Percentiles rank a stretch among this genome's conserved stretches.
Evolutionary conservation across 495 filamentous ascomycete species (phyloP).

Genomic region (Polyplosphaeria fusca): DNA sequence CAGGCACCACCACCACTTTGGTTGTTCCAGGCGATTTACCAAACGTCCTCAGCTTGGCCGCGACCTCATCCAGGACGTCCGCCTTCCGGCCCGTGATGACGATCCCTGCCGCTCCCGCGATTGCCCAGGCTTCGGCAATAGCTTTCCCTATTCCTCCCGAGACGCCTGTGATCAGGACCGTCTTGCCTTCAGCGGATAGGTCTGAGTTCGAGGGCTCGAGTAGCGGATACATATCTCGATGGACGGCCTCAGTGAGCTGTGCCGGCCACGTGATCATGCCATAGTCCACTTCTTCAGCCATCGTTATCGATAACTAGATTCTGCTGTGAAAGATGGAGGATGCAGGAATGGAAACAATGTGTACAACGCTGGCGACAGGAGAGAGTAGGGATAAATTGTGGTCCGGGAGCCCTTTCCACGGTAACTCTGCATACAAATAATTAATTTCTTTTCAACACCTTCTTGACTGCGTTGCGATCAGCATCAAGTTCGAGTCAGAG

Average conservation of each 20-base stretch:
- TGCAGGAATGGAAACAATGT: no score
- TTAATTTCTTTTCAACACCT: no score
- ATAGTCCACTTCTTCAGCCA: no score
- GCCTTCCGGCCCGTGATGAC: constrained; percentile 44
- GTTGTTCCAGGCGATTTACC: background rate
- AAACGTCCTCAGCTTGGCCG: constrained; percentile 26
- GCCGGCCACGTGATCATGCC: no score
- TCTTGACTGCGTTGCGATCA: no score
- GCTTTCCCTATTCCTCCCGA: constrained; percentile 47
- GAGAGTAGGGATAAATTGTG: no score
- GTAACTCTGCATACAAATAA: no score
- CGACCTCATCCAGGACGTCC: constrained; percentile 36
- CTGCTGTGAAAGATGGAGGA: no score
- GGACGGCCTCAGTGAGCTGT: constrained; percentile 35
- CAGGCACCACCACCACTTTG: constrained; percentile 39
- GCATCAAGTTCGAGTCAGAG: no score
- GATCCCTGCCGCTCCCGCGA: constrained; percentile 43
- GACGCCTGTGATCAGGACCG: constrained; percentile 47
- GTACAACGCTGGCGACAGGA: no score
- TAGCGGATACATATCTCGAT: constrained; percentile 46
- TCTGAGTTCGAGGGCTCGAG: constrained; percentile 42
- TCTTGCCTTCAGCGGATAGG: constrained; percentile 42
- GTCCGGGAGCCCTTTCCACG: no score
- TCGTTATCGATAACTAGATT: no score
- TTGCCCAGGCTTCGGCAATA: constrained; percentile 45